Conservation (phyloP, 2,329 filamentous ascomycete genomes). For the Emericellopsis atlantica region DNA sequence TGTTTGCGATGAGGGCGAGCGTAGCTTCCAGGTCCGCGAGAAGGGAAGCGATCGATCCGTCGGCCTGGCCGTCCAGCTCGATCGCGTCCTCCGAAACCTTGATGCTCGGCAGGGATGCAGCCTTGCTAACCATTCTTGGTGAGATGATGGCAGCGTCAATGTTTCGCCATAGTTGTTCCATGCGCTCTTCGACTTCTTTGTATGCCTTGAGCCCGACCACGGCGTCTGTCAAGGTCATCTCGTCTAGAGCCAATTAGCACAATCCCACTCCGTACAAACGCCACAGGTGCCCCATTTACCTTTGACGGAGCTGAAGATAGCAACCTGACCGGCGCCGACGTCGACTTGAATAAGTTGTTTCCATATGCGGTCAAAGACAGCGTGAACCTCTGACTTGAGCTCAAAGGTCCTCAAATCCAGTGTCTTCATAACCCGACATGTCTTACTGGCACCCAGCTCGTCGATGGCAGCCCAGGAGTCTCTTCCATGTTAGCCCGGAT, state of each 20-base stretch:
- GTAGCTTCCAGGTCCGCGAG: slow-evolving; percentile 39
- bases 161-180: slow-evolving; percentile 48
- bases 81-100: slow-evolving; percentile 28
- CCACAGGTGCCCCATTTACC: slow-evolving; percentile 21
- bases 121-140: slow-evolving; percentile 39
- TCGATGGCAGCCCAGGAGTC: slow-evolving; percentile 46
- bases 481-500: slow-evolving; percentile 13
- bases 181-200: slow-evolving; percentile 47
- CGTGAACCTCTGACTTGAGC: slow-evolving; percentile 52
- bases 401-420: slow-evolving; percentile 53
- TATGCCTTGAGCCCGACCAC: slow-evolving; percentile 44
- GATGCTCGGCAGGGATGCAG: slow-evolving; percentile 23
- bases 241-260: slow-evolving; percentile 19
- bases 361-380: slow-evolving; percentile 61
- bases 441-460: slow-evolving; percentile 45
- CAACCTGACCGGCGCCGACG: slow-evolving; percentile 36
- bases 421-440: slow-evolving; percentile 50
- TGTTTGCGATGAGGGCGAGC: slow-evolving; percentile 36
- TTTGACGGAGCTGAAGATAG: slow-evolving; percentile 37
- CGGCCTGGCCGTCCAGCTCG: slow-evolving; percentile 25
- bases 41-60: slow-evolving; percentile 33
- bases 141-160: slow-evolving; percentile 48
- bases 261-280: background rate
- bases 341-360: slow-evolving; percentile 53
- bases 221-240: slow-evolving; percentile 39